A percentile compares a stretch with the other conserved stretches of the same genome.
These are phyloP conservation scores for Macrolepiota fuliginosa DNA, from an alignment of 768 basidiomycete genomes.

Conservation along the genomic window DNA sequence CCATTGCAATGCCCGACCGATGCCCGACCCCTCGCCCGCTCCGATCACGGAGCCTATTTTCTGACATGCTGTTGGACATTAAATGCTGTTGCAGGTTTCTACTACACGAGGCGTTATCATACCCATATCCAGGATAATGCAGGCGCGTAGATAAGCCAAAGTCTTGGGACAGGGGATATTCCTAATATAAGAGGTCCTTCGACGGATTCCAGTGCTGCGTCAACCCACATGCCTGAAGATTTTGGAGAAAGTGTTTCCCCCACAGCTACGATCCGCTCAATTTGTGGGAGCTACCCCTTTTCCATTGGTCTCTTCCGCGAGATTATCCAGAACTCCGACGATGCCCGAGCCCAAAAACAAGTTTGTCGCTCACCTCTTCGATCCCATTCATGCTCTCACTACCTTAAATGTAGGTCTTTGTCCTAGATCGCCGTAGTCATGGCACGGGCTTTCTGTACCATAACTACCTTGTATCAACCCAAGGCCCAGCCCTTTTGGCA, in stretches of 20 bases:
- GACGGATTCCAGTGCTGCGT: background rate
- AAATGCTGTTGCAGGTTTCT: too few relatives aligned
- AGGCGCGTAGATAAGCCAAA: background rate
- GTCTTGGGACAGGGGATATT: too few relatives aligned
- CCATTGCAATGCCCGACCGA: too few relatives aligned
- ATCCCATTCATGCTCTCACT: background rate
- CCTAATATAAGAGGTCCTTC: background rate
- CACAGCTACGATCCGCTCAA: slow-evolving; percentile 24
- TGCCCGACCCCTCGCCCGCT: too few relatives aligned
- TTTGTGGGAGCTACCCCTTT: slow-evolving; percentile 37
- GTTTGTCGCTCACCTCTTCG: slow-evolving; percentile 16
- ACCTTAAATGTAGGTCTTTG: slow-evolving; percentile 18
- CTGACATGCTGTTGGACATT: too few relatives aligned
- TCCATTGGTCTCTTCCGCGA: slow-evolving; percentile 36
- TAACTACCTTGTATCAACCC: slow-evolving; percentile 24
- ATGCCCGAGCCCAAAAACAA: slow-evolving; percentile 33
- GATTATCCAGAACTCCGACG: slow-evolving; percentile 40
- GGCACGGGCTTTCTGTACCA: slow-evolving; percentile 21
- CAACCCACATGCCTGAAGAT: slow-evolving; percentile 16
- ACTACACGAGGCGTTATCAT: background rate
- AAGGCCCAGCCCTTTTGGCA: slow-evolving; percentile 38
- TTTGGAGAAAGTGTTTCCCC: slow-evolving; percentile 19
- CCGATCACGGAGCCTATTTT: too few relatives aligned
- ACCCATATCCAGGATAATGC: background rate
- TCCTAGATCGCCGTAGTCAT: slow-evolving; percentile 31